These are phyloP conservation scores for Phytophthora capsici DNA, from an alignment of 352 stramenopile species.

Conservation along the genomic window DNA sequence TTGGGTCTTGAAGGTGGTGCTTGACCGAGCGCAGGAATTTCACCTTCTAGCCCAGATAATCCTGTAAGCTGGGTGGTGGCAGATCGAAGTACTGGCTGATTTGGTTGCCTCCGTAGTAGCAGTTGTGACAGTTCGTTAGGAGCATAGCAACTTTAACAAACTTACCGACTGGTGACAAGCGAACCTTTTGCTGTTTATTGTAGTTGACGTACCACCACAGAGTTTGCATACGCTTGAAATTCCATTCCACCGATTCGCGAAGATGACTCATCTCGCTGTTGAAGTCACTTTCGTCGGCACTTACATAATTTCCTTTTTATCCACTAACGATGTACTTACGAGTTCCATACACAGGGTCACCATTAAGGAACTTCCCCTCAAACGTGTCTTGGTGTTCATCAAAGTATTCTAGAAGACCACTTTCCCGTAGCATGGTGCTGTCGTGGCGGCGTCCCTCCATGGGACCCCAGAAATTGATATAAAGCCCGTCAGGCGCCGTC, in stretches of 20 bases:
- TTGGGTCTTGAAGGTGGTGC: too few species aligned
- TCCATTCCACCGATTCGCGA: slow-evolving; percentile 5
- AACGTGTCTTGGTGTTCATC: background rate
- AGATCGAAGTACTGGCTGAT: slow-evolving; percentile 16
- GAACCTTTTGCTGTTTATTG: slow-evolving; percentile 17
- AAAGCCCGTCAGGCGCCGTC: slow-evolving; percentile 3
- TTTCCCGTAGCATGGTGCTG: background rate
- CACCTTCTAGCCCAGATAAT: background rate
- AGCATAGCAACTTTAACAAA: slow-evolving; percentile 19
- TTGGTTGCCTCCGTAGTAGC: slow-evolving; percentile 11
- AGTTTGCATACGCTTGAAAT: slow-evolving; percentile 7
- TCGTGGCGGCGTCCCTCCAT: slow-evolving; percentile 12
- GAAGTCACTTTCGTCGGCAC: background rate
- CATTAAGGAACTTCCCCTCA: background rate
- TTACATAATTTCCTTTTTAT: slow-evolving; percentile 3
- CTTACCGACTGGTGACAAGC: slow-evolving; percentile 5
- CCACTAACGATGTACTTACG: slow-evolving; percentile 5
- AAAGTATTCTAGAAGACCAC: slow-evolving; percentile 6
- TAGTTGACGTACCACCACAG: slow-evolving; percentile 9
- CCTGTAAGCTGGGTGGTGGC: background rate
- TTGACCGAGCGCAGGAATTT: too few species aligned
- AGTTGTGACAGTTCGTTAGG: slow-evolving; percentile 13
- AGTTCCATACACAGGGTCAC: slow-evolving; percentile 1
- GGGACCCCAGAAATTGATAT: slow-evolving; percentile 7
- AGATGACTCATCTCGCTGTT: slow-evolving; percentile 5